Percentiles rank a stretch among this genome's conserved stretches.
Conservation (phyloP, 2,329 filamentous ascomycete genomes). For the Cadophora malorum region DNA sequence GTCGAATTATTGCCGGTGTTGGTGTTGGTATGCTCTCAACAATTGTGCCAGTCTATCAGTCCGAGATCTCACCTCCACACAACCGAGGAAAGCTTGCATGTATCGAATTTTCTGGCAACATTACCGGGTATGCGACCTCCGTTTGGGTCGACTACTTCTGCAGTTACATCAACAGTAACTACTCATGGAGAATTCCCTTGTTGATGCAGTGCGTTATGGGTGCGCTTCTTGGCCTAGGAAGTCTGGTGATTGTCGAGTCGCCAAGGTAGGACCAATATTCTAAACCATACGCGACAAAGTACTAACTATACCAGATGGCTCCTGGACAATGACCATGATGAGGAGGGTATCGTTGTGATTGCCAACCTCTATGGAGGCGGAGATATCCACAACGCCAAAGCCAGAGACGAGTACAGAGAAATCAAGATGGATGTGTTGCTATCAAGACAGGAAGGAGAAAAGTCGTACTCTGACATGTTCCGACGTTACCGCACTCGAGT, state of each 20-base stretch:
- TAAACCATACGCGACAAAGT: not conserved
- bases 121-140: conserved; percentile 92
- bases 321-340: conserved; percentile 95
- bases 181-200: conserved; percentile 90
- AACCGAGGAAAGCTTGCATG: conserved; percentile 95
- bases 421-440: conserved; percentile 98
- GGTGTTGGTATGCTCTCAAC: conserved; percentile 89
- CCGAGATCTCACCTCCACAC: conserved; percentile 94
- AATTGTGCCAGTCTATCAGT: conserved; percentile 92
- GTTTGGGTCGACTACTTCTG: conserved; percentile 99
- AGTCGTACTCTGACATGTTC: conserved; percentile 94
- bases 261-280: conserved; percentile 66
- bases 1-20: conserved; percentile 83
- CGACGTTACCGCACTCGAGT: conserved; percentile 88
- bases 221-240: conserved; percentile 80
- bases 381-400: conserved; percentile 91
- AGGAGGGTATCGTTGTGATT: conserved; percentile 98
- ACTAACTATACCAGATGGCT: conserved; percentile 75
- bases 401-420: conserved; percentile 93
- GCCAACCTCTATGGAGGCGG: conserved; percentile 96
- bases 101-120: conserved; percentile 98
- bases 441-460: conserved; percentile 92
- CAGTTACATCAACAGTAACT: conserved; percentile 82
- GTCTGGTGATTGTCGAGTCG: conserved; percentile 93
- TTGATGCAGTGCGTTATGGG: conserved; percentile 97